Base-by-base conservation (phyloP, 306 rosid species). In the Malus domestica region DNA sequence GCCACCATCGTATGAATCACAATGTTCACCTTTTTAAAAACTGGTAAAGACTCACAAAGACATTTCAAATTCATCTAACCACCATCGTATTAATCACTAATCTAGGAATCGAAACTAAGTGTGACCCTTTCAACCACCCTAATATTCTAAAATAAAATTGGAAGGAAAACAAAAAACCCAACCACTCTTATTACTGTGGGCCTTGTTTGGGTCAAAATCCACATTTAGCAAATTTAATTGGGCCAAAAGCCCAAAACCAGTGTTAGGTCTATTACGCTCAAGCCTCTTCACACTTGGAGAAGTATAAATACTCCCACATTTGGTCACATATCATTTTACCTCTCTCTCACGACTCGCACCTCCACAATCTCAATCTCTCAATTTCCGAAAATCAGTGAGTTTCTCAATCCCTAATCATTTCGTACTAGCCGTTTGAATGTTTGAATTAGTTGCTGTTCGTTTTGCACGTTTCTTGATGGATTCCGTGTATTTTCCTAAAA, bases 311-410 rank as follows among this genome's bases (percentile, higher is more conserved):
- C 4, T 33, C 10, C 9, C 45, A n/a, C 33, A 25, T 25, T 25
- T 25, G 25, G 15, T 19, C 27, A 1, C 16, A 65, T 23, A 33
- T 14, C 72, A 22, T 13, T 22, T 5, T 23, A 14, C 30, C 25
- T 25, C 46, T 72, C 68, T 42, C 33, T 32, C 5, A 4, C 33
- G 4, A 32, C 33, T 32, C 5, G 33, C 33, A 30, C 19, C 73
- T 49, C 59, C 44, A 30, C 30, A n/a, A 54, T 63, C 77, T 78
- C 73, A 46, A 58, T 58, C 80, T 42, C 29, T n/a, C 35, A 1
- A 33, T 67, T 42, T 58, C n/a, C 79, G 67, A 9, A 66, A 38
- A 29, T 42, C 65, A 15, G 74, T 73, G 57, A 73, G 64, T 62
- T 42, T 42, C 69, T 6, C 69, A 30, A 8, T 22, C 9, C 27